Evolutionary conservation across 2,329 filamentous ascomycete species (phyloP).

Genomic region (Cryphonectria nitschkei): DNA sequence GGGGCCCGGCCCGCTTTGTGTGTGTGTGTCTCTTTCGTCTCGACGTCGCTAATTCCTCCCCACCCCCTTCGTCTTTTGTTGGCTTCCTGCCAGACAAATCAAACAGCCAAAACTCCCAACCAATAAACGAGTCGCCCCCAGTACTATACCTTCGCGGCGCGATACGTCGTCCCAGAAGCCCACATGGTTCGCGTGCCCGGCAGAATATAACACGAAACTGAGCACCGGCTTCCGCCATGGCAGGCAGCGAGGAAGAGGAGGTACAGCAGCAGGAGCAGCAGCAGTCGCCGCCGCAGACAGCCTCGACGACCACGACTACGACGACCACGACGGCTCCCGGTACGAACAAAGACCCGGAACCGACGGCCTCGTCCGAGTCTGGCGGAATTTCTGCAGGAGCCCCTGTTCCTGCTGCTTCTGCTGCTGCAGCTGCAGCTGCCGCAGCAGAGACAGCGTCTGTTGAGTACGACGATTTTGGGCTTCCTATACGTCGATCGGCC

Average conservation of each 20-base stretch:
- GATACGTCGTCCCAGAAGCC: background rate
- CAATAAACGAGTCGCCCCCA: background rate
- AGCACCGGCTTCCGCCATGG: constrained; percentile 6
- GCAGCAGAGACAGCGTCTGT: background rate
- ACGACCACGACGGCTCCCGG: background rate
- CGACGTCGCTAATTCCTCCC: background rate
- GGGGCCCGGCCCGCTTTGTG: constrained; percentile 2
- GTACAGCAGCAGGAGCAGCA: background rate
- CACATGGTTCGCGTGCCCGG: constrained; percentile 1
- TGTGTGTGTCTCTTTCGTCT: background rate
- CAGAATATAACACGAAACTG: background rate
- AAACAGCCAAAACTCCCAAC: background rate
- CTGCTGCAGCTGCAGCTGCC: too few species aligned
- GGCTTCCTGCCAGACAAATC: background rate
- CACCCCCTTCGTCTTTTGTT: background rate
- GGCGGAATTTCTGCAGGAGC: background rate
- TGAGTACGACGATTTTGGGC: constrained; percentile 72
- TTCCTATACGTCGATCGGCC: constrained; percentile 56
- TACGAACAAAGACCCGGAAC: background rate
- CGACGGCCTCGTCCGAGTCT: background rate
- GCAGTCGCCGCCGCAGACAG: too few species aligned
- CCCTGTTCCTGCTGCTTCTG: background rate
- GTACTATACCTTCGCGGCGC: background rate
- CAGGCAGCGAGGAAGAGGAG: constrained; percentile 17
- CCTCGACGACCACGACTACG: background rate